phyloP scores from a whole-genome alignment of 2,329 filamentous ascomycete genomes.

The Neoarthrinium moseri region DNA sequence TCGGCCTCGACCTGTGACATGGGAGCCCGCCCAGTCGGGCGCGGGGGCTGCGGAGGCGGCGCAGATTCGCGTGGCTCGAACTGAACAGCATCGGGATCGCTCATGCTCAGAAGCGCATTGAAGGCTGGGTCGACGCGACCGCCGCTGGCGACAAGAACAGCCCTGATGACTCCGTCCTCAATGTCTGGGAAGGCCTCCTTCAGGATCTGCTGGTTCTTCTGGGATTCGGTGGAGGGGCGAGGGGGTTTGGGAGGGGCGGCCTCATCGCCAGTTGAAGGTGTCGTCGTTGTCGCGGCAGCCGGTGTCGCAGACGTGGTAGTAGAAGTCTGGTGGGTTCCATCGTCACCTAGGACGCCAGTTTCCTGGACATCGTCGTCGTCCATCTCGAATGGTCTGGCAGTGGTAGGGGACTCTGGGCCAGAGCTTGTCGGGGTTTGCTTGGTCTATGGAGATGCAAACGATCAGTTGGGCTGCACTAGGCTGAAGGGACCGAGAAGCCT shows the following conservation, averaged over 20 bases:
- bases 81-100: constrained; percentile 68
- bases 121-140: constrained; percentile 92
- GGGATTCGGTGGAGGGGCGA: constrained; percentile 74
- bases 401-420: constrained; percentile 64
- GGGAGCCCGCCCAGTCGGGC: constrained; percentile 61
- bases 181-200: constrained; percentile 92
- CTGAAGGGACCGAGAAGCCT: no score
- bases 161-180: constrained; percentile 78
- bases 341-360: constrained; percentile 46
- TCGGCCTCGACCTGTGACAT: constrained; percentile 85
- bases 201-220: constrained; percentile 83
- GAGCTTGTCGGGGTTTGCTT: constrained; percentile 39
- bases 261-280: constrained; percentile 37
- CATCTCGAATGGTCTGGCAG: constrained; percentile 63
- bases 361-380: constrained; percentile 71
- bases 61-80: constrained; percentile 52
- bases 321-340: constrained; percentile 28
- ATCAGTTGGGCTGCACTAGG: background rate
- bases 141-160: constrained; percentile 80
- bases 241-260: constrained; percentile 77
- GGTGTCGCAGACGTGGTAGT: constrained; percentile 19
- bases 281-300: constrained; percentile 32
- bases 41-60: constrained; percentile 73
- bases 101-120: constrained; percentile 91
- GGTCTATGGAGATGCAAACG: constrained; percentile 28